Percentiles rank a stretch among this genome's conserved stretches.
phyloP scores from a whole-genome alignment of 2,329 filamentous ascomycete genomes.

The Alternaria tenuissima region DNA sequence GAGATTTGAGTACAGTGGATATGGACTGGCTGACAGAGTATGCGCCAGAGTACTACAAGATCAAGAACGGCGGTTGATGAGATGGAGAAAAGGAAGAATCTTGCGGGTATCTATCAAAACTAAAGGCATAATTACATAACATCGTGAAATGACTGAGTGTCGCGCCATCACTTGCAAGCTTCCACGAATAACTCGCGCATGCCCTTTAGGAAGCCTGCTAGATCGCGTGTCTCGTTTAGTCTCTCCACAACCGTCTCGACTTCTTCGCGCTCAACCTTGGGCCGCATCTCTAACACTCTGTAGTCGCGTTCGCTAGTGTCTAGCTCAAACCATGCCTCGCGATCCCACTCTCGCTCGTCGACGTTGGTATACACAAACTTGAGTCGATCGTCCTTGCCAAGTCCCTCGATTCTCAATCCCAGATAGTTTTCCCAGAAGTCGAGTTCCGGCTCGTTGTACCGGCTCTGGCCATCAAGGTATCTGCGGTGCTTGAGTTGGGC shows the following conservation, averaged over 20 bases:
- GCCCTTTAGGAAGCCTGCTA: conserved; percentile 77
- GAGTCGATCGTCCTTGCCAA: conserved; percentile 81
- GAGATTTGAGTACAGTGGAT: conserved; percentile 92
- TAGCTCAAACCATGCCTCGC: conserved; percentile 93
- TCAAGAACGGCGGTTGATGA: conserved; percentile 31
- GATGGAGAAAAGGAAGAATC: background rate
- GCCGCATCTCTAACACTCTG: conserved; percentile 80
- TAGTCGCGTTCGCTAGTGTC: conserved; percentile 84
- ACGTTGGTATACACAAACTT: conserved; percentile 91
- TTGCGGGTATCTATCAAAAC: conserved; percentile 9
- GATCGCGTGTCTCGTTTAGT: conserved; percentile 81
- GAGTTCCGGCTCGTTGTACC: conserved; percentile 90
- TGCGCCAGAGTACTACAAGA: conserved; percentile 70
- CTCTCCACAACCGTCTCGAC: conserved; percentile 79
- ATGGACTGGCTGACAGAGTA: conserved; percentile 92
- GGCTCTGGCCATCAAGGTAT: conserved; percentile 81
- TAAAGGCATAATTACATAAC: conserved; percentile 2
- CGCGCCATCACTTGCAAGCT: conserved; percentile 55
- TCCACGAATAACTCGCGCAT: conserved; percentile 80
- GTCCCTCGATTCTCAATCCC: conserved; percentile 87
- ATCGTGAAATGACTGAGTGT: background rate
- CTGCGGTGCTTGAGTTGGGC: conserved; percentile 75
- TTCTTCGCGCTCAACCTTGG: conserved; percentile 80
- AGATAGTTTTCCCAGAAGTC: conserved; percentile 96
- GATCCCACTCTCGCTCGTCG: conserved; percentile 85